Evolutionary conservation across 768 basidiomycete species (phyloP).

Genomic region (Russula dissimulans): DNA sequence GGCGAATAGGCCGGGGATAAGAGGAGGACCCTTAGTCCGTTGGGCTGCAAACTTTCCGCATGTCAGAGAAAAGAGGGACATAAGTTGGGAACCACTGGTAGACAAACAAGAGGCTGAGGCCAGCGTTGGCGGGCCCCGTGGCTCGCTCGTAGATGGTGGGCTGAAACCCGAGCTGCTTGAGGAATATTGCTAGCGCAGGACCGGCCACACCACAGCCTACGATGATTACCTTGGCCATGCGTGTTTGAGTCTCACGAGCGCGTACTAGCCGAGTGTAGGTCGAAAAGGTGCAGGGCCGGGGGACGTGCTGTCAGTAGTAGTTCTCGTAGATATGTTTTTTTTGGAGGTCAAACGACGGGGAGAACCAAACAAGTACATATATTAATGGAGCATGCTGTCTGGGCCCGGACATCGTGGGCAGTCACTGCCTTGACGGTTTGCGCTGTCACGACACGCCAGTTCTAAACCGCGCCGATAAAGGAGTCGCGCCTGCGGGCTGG

Average conservation of each 20-base stretch:
- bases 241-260: neutral
- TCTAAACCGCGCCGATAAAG: neutral
- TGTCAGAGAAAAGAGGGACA: neutral
- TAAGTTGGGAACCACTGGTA: neutral
- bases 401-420: constrained; percentile 1
- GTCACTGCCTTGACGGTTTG: neutral
- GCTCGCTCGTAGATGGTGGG: constrained; percentile 17
- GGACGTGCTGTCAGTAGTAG: too few relatives aligned
- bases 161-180: constrained; percentile 15
- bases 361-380: neutral
- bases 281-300: neutral
- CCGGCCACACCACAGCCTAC: constrained; percentile 16
- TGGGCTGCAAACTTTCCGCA: constrained; percentile 16
- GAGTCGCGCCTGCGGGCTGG: neutral
- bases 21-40: constrained; percentile 14
- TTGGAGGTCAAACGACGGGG: neutral
- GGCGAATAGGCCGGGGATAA: constrained; percentile 5
- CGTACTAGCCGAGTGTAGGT: neutral
- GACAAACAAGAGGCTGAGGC: constrained; percentile 18
- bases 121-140: constrained; percentile 5
- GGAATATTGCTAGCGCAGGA: constrained; percentile 19
- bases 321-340: neutral
- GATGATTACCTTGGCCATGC: constrained; percentile 18
- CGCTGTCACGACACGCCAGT: neutral
- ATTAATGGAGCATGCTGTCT: neutral